Base-by-base conservation (phyloP, 148 eudicot genomes). In the Rhododendron vialii region DNA sequence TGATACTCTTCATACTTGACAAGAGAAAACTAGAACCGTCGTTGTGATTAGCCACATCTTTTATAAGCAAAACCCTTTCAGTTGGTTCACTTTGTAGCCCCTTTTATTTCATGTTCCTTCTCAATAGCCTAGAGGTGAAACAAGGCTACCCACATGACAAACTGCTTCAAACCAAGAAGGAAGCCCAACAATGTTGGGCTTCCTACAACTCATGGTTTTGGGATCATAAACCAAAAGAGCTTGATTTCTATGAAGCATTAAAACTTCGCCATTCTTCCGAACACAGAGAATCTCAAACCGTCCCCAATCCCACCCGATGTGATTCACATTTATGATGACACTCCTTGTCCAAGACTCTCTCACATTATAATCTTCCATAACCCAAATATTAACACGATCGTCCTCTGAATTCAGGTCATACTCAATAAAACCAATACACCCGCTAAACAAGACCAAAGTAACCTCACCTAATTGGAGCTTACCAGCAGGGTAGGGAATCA, bases 331-430 rank as follows among this genome's bases (percentile, higher is more conserved):
- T n/a, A 82, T n/a, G 36, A 8, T 1, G 18, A 61, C 22, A 82
- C 17, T 18, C 24, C 20, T 61, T 10, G 24, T 30, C 75, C 84
- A 82, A 59, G 84, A 63, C 20, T 82, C 84, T 8, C 7, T 41
- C 38, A 63, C 84, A 82, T 47, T 47, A 38, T 82, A 63, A 13
- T 82, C 75, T 73, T 38, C 13, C 84, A 82, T 36, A 82, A 82
- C 18, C 84, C 84, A 82, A 38, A 82, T 24, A 3, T 22, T 15
- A 24, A 61, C 2, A 41, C 35, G 24, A 24, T 41, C n/a, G 18
- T 13, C 5, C 71, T n/a, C 30, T 9, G 1, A 41, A 41, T 41
- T 2, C 28, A 1, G 11, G 7, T 30, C 15, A 63, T 4, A 82
- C 10, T 38, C 53, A 2, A n/a, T 63, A n/a, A 61, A 5, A 0